A percentile compares a stretch with the other conserved stretches of the same genome.
These are phyloP conservation scores for Hordeum marinum DNA, from an alignment of 176 grass and related monocot genomes.

Conservation along the genomic window DNA sequence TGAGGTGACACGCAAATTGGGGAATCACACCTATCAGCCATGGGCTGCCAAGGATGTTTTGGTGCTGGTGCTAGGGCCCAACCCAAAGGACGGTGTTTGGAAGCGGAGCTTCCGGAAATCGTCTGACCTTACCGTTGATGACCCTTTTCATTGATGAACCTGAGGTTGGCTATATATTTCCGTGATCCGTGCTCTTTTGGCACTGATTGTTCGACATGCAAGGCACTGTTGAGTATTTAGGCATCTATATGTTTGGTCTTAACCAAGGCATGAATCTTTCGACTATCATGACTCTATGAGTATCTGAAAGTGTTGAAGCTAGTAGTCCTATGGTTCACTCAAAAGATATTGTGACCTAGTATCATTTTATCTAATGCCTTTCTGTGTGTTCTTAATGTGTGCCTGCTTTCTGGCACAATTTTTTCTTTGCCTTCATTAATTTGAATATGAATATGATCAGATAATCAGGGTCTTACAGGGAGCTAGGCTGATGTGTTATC, in stretches of 20 bases:
- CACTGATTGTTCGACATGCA: neutral
- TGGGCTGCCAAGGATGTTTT: neutral
- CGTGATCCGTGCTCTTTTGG: neutral
- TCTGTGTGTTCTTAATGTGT: neutral
- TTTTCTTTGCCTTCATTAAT: neutral
- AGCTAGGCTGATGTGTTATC: neutral
- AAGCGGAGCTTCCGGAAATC: neutral
- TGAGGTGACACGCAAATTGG: neutral
- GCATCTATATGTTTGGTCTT: neutral
- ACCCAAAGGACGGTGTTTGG: neutral
- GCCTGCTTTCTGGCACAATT: neutral
- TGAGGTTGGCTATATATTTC: neutral
- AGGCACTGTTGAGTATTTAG: neutral
- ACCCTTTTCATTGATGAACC: neutral
- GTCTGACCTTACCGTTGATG: neutral
- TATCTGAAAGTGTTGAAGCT: neutral
- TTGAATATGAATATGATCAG: neutral
- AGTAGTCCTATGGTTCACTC: neutral
- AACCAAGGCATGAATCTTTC: neutral
- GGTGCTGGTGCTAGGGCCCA: neutral
- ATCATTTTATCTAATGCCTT: neutral
- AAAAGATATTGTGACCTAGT: neutral
- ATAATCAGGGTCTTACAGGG: neutral
- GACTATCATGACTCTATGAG: neutral
- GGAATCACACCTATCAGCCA: neutral